Base-by-base conservation (phyloP, 2,329 filamentous ascomycete species). In the Colletotrichum sp. region DNA sequence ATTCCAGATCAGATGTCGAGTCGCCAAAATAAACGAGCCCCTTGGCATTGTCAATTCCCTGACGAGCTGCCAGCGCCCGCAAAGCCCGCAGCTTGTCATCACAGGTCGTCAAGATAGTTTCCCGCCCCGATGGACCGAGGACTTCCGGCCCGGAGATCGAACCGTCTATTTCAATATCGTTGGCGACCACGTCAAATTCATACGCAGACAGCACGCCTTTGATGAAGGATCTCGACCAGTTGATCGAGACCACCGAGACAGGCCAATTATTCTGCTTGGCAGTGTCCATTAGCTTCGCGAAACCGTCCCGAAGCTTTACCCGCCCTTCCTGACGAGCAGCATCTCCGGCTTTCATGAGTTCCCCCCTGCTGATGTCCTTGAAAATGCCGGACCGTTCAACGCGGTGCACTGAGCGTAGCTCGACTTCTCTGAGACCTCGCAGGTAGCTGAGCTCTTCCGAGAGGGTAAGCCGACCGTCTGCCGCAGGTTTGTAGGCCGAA, bases 11-110 rank as follows among this genome's bases (percentile, higher is more conserved):
- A 3, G 90, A 91, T 3, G 86, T 85, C 32, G 90, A 91, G 79
- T 92, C 90, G 9, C 90, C 90, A 79, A 91, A 87, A 81, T 92
- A 92, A n/a, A 90, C 80, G n/a, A 84, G 79, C 7, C 74, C 79
- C 71, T 77, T 71, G 2, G 72, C 77, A 6, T 79, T 77, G 10
- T 63, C 28, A 14, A 69, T 67, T 9, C 63, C 62, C n/a, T 79
- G 79, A 8, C 70, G 70, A 36, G 61, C 75, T 36, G 78, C 74
- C 58, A 86, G 77, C 8, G 81, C 78, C n/a, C 80, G 70, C 73
- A 90, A 78, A 4, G 84, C 87, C 13, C 82, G 80, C 21, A 86
- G 78, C 82, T 91, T 91, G 79, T 90, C 89, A 8, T 79, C 71
- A 4, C 86, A 86, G 43, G 87, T 88, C 26, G 82, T 83, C 58